Evolutionary conservation across 164 flowering plant species (phyloP).

Genomic region (Platanus orientalis): DNA sequence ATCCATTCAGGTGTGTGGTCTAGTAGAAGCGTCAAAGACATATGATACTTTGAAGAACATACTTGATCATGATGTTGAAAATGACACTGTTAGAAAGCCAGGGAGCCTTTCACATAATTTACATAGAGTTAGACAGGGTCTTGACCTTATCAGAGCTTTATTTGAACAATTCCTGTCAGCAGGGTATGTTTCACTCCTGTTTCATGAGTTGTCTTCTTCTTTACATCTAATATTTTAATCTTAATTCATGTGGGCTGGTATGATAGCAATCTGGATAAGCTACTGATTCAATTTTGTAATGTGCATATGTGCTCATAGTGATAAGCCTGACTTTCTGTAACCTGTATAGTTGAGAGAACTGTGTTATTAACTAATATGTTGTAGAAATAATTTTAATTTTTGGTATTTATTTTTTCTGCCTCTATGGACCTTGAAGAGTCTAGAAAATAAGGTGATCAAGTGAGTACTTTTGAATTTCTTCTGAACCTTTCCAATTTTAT

Average conservation of each 20-base stretch:
- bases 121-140: conserved; percentile 87
- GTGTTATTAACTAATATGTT: not conserved
- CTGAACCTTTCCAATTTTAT: no score
- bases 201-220: not conserved
- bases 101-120: conserved; percentile 83
- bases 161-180: conserved; percentile 62
- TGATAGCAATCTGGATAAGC: not conserved
- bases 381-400: not conserved
- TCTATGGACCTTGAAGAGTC: no score
- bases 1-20: conserved; percentile 48
- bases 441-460: no score
- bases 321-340: not conserved
- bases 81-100: conserved; percentile 51
- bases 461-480: no score
- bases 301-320: not conserved
- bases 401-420: no score
- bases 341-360: no score
- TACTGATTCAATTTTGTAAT: not conserved
- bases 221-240: not conserved
- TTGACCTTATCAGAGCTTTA: conserved; percentile 78
- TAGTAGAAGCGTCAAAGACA: conserved; percentile 59
- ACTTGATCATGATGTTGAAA: conserved; percentile 53
- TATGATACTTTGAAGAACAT: conserved; percentile 41
- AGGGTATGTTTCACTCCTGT: conserved; percentile 38
- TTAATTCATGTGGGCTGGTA: not conserved